Base-by-base conservation (phyloP, 257 asterid genomes). In the Capsicum pubescens region DNA sequence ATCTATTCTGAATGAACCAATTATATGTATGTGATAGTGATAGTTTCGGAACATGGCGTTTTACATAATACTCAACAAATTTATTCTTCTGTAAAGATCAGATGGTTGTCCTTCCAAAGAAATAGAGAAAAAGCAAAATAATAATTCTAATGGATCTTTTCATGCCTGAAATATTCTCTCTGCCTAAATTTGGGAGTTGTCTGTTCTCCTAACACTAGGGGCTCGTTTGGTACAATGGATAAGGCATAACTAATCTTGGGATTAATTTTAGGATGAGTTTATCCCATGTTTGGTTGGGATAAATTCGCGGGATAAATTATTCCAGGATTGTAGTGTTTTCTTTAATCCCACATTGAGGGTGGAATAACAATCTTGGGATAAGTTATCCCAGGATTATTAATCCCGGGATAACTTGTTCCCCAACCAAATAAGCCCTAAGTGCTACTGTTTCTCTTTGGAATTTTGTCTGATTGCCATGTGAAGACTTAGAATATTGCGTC, bases 101-200 rank as follows among this genome's bases (percentile, higher is more conserved):
- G 59, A 72, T 71, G n/a, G 58, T 48, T 19, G 80, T 12, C 80
- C 80, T 11, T 72, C 80, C 80, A 72, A 12, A 72, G 15, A 48
- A 52, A 68, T 10, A 72, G 44, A 72, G 59, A 72, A 72, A 36
- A 72, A 72, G 58, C 58, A 19, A 10, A 72, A 72, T 72, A 21
- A 72, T 72, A 72, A 6, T 72, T 19, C 5, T 6, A 46, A 19
- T 72, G 59, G 42, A 72, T 48, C 57, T 70, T 70, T 35, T 70
- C 56, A 4, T 42, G 56, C 17, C 35, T 6, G 9, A 70, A 42
- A 70, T 70, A 70, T 44, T 70, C 78, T 44, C 59, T 48, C 11
- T 48, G 80, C 59, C 13, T 72, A 48, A 72, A 72, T 72, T 17
- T 5, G 58, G 56, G 6, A 72, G 80, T n/a, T 5, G 15, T 72